phyloP scores from a whole-genome alignment of 805 yeast genomes.

The Danielozyma ontarioensis region DNA sequence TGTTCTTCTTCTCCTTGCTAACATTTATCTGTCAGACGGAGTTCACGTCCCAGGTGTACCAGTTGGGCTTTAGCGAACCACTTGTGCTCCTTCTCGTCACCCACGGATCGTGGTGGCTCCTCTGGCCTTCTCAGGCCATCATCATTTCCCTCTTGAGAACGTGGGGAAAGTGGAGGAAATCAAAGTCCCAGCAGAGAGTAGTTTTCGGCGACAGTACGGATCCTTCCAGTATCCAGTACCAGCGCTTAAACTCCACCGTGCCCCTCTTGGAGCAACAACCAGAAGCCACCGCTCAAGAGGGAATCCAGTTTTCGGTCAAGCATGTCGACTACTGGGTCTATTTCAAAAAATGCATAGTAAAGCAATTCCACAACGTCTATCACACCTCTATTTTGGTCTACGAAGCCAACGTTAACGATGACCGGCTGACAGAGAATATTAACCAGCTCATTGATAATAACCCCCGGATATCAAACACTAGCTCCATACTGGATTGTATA shows the following conservation, averaged over 20 bases:
- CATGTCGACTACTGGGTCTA: conserved; percentile 15
- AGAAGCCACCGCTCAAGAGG: conserved; percentile 3
- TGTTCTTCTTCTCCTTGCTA: conserved; percentile 33
- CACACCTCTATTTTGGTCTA: conserved; percentile 40
- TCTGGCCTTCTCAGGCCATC: conserved; percentile 66
- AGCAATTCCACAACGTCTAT: conserved; percentile 40
- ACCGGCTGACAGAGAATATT: conserved; percentile 26
- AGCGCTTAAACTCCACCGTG: conserved; percentile 26
- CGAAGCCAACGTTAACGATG: conserved; percentile 34
- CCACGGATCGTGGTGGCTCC: conserved; percentile 71
- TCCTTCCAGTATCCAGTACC: conserved; percentile 18
- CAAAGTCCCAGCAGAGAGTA: conserved; percentile 3
- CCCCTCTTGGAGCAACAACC: conserved; percentile 16
- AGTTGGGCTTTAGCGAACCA: conserved; percentile 60
- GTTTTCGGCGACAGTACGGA: conserved; percentile 14
- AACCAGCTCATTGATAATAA: conserved; percentile 30
- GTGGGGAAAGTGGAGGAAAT: conserved; percentile 16
- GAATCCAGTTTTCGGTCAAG: conserved; percentile 5
- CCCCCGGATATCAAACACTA: conserved; percentile 29
- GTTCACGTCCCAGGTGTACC: conserved; percentile 64
- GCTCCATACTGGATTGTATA: conserved; percentile 28
- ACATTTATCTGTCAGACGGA: conserved; percentile 81
- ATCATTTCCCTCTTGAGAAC: conserved; percentile 46
- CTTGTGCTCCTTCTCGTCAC: conserved; percentile 60
- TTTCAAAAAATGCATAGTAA: conserved; percentile 33